phyloP scores from a whole-genome alignment of 2,329 filamentous ascomycete genomes.

The Pseudomassariella vexata region DNA sequence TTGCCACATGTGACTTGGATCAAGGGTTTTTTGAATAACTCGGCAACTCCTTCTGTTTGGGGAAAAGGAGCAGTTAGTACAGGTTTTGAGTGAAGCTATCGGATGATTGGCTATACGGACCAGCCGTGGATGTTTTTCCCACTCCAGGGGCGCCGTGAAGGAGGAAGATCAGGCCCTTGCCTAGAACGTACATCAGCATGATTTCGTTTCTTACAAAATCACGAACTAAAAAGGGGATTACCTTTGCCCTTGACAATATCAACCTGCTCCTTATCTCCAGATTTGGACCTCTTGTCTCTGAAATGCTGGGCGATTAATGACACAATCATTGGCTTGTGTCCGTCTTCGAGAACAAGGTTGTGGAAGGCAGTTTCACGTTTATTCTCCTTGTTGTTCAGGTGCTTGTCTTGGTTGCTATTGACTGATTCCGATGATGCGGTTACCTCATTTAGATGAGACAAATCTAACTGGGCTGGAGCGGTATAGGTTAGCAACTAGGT shows the following conservation, averaged over 20 bases:
- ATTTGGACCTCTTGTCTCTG: slow-evolving; percentile 5
- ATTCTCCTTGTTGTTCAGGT: too few species aligned
- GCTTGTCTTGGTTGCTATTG: too few species aligned
- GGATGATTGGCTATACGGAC: too few species aligned
- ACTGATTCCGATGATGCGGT: too few species aligned
- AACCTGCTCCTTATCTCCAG: slow-evolving; percentile 6
- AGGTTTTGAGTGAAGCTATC: too few species aligned
- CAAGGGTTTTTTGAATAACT: too few species aligned
- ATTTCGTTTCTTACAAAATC: slow-evolving; percentile 4
- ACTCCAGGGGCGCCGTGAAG: slow-evolving; percentile 20
- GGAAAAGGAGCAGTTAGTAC: too few species aligned
- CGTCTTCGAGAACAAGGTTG: slow-evolving; percentile 20
- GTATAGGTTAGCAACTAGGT: not conserved
- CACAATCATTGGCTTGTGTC: slow-evolving; percentile 21
- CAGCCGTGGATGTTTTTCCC: slow-evolving; percentile 10
- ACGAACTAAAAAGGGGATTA: slow-evolving; percentile 9
- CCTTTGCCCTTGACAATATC: slow-evolving; percentile 24
- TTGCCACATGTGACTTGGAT: slow-evolving; percentile 1
- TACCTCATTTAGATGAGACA: too few species aligned
- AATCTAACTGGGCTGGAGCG: slow-evolving; percentile 12
- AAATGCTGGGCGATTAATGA: slow-evolving; percentile 22
- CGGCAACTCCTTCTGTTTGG: too few species aligned
- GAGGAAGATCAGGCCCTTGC: slow-evolving; percentile 26
- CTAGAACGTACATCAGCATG: slow-evolving; percentile 6
- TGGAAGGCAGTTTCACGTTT: slow-evolving; percentile 15